Conservation (phyloP, 306 rosid species). For the Cyclanthera cordifolia region DNA sequence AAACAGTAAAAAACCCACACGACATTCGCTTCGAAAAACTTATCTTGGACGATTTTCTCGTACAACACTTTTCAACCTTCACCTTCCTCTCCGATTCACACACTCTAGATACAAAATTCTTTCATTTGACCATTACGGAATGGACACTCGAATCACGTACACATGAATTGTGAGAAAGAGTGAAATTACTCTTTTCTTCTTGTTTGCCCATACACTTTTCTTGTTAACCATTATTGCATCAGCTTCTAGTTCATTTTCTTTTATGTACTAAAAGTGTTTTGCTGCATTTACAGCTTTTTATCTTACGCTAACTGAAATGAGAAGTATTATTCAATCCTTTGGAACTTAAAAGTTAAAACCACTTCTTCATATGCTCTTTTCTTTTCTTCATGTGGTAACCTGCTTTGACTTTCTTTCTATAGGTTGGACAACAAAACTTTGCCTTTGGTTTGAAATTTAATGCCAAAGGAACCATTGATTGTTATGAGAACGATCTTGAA, state of each 20-base stretch:
- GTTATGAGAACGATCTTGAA: conserved; percentile 63
- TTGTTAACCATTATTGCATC: not conserved
- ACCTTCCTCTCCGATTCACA: no score
- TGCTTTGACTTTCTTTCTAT: conserved; percentile 17
- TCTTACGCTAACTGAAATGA: not conserved
- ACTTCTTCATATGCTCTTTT: not conserved
- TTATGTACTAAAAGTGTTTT: not conserved
- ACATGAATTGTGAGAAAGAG: no score
- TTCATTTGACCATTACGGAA: no score
- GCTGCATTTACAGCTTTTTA: not conserved
- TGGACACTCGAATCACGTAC: no score
- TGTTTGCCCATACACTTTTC: no score
- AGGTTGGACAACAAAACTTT: conserved; percentile 76
- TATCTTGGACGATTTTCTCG: no score
- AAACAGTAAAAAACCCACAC: no score
- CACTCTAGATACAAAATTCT: no score
- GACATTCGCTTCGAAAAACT: no score
- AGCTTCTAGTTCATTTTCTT: not conserved
- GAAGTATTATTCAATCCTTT: not conserved
- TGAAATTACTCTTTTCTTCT: no score
- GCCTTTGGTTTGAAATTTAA: conserved; percentile 79
- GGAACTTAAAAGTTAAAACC: not conserved
- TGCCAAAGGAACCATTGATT: conserved; percentile 74
- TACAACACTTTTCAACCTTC: no score
- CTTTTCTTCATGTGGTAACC: not conserved